Percentiles rank a stretch among this genome's conserved stretches.
Evolutionary conservation across 495 filamentous ascomycete species (phyloP).

Genomic region (Clavariopsis aquatica): DNA sequence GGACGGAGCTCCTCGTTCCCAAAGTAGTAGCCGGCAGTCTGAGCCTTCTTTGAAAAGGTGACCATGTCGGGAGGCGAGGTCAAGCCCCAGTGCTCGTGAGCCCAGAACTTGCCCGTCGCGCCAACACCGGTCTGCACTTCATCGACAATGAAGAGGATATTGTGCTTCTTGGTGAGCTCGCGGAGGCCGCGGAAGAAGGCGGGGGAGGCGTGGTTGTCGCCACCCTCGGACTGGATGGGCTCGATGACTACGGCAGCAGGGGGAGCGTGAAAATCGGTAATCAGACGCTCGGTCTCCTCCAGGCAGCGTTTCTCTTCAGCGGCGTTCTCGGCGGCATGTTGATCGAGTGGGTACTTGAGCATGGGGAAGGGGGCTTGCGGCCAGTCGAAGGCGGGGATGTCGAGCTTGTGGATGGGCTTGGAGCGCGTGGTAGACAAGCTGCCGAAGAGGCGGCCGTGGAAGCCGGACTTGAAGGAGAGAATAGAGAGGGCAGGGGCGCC

Average conservation of each 20-base stretch:
- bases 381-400: constrained; percentile 98
- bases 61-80: constrained; percentile 91
- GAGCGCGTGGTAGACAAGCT: constrained; percentile 88
- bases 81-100: constrained; percentile 96
- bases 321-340: constrained; percentile 79
- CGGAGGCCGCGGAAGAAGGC: constrained; percentile 90
- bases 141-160: constrained; percentile 92
- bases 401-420: constrained; percentile 97
- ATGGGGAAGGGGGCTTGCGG: constrained; percentile 90
- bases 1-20: constrained; percentile 85
- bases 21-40: constrained; percentile 97
- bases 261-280: constrained; percentile 81
- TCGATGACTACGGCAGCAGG: constrained; percentile 88
- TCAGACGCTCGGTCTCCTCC: constrained; percentile 82
- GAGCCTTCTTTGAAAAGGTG: constrained; percentile 98
- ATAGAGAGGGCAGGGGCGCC: constrained; percentile 85
- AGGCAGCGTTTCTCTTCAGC: constrained; percentile 82
- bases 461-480: constrained; percentile 87
- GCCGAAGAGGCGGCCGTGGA: constrained; percentile 96
- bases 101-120: constrained; percentile 97
- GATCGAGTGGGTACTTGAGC: constrained; percentile 88
- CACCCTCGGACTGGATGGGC: constrained; percentile 97
- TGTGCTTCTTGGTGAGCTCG: constrained; percentile 79
- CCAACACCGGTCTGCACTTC: constrained; percentile 98
- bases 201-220: constrained; percentile 96